Base-by-base conservation (phyloP, 164 flowering plant genomes). In the Chimonanthus praecox region DNA sequence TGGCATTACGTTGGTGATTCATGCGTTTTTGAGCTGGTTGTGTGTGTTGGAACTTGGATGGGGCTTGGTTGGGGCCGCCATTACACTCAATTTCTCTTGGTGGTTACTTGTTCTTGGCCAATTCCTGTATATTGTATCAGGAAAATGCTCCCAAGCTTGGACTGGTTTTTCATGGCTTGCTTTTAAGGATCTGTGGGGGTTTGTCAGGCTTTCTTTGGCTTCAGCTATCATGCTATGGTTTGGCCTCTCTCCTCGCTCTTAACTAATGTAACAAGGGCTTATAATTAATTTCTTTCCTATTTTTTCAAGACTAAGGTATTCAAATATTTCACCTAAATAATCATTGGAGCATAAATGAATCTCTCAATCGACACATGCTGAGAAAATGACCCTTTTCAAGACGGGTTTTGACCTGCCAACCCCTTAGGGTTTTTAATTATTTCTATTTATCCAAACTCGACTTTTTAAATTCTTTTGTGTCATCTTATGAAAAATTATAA, bases 141-240 rank as follows among this genome's bases (percentile, higher is more conserved):
- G 72, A 11, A 67, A 5, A 7, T 79, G 71, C 47, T 64, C 47
- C 8, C 10, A 68, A 18, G 76, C 82, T 43, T 79, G 82, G 82
- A 49, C 45, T 60, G 82, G 82, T 7, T 79, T 79, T 68, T 79
- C 82, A 18, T 70, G 67, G 74, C 49, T 60, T 47, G 82, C 82
- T 1, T 76, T 79, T 46, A 18, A 21, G 3, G 50, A 73, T 16
- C 69, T 79, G 47, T 58, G 65, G 67, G 68, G 68, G 3, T 79
- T 71, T 50, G 60, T 79, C 3, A 65, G 58, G 64, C 51, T 79
- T 1, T 76, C 82, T 9, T 46, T 79, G 20, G 76, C 82, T 11
- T 79, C 82, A 5, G 82, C 82, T 7, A 72, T 79, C 43, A 79
- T 79, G 82, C 47, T 79, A 43, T 79, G 79, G 79, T 74, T 45